Conservation (phyloP, 2,329 filamentous ascomycete species). For the Ascochyta koolunga region DNA sequence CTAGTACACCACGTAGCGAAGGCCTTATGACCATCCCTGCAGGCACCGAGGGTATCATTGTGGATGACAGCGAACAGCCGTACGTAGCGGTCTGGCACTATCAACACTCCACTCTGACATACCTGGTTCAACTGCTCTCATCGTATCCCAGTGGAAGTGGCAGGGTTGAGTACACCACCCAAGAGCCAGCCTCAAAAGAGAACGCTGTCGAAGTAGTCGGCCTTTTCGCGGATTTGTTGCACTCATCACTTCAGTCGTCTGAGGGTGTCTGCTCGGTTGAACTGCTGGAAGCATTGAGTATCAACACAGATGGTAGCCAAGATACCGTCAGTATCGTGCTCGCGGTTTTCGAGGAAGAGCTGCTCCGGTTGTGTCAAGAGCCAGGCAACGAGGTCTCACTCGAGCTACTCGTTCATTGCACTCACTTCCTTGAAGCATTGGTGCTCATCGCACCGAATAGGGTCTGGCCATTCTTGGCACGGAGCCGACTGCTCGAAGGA, state of each 20-base stretch:
- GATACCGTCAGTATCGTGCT: slow-evolving; percentile 84
- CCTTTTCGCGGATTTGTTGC: slow-evolving; percentile 73
- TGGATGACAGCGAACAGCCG: slow-evolving; percentile 74
- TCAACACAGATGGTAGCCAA: slow-evolving; percentile 57
- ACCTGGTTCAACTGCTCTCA: slow-evolving; percentile 78
- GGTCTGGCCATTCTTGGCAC: slow-evolving; percentile 87
- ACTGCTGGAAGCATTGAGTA: slow-evolving; percentile 37
- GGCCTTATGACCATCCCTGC: slow-evolving; percentile 66
- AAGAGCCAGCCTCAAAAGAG: slow-evolving; percentile 59
- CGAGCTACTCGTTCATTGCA: slow-evolving; percentile 73
- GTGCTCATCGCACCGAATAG: slow-evolving; percentile 76
- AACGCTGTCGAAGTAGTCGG: slow-evolving; percentile 75
- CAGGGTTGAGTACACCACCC: slow-evolving; percentile 53
- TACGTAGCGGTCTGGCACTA: slow-evolving; percentile 77
- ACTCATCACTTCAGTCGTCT: slow-evolving; percentile 43
- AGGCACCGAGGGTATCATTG: slow-evolving; percentile 72
- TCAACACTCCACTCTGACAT: slow-evolving; percentile 77
- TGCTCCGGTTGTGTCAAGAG: slow-evolving; percentile 55
- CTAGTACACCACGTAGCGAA: slow-evolving; percentile 17
- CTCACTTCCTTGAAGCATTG: slow-evolving; percentile 79
- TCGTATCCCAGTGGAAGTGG: slow-evolving; percentile 66
- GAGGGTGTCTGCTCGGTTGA: slow-evolving; percentile 36
- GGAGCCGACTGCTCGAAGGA: slow-evolving; percentile 78
- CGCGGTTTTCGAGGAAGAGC: slow-evolving; percentile 78
- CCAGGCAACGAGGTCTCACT: slow-evolving; percentile 68